A percentile compares a stretch with the other conserved stretches of the same genome.
phyloP scores from a whole-genome alignment of 2,329 filamentous ascomycete species.

The Cytospora paraplurivora region DNA sequence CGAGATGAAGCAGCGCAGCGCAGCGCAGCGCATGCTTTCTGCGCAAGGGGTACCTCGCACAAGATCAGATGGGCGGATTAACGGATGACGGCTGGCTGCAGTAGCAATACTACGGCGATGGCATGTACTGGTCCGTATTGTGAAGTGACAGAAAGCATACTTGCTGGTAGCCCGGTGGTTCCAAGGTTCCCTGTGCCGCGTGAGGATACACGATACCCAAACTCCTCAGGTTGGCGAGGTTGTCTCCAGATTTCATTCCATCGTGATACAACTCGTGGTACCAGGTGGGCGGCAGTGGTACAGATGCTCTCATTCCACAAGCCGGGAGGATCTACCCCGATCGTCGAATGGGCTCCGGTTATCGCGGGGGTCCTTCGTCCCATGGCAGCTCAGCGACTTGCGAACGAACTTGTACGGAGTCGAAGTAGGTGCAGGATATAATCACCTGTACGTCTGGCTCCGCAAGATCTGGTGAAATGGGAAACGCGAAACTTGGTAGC shows the following conservation, averaged over 20 bases:
- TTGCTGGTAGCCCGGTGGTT: background rate
- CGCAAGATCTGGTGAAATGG: background rate
- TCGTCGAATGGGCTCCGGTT: background rate
- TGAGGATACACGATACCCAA: background rate
- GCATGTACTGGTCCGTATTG: constrained; percentile 14
- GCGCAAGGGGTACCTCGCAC: constrained; percentile 19
- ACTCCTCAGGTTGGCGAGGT: constrained; percentile 1
- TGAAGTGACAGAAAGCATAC: background rate
- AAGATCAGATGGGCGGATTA: constrained; percentile 15
- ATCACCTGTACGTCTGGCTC: background rate
- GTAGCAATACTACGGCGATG: constrained; percentile 17
- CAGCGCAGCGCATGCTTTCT: constrained; percentile 10
- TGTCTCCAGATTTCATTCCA: constrained; percentile 19
- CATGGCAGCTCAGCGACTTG: background rate
- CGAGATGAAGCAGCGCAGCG: constrained; percentile 2
- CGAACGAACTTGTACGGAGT: background rate
- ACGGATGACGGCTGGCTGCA: constrained; percentile 23
- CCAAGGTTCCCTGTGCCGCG: constrained; percentile 8
- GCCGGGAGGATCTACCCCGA: background rate
- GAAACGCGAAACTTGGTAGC: constrained; percentile 4
- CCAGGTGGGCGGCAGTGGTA: constrained; percentile 14
- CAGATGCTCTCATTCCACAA: background rate
- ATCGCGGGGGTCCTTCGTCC: background rate
- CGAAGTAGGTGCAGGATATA: background rate
- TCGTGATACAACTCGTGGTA: constrained; percentile 18